Percentiles rank a stretch among this genome's conserved stretches.
Conservation (phyloP, 768 basidiomycete genomes). For the Lepiota brunneoincarnata region DNA sequence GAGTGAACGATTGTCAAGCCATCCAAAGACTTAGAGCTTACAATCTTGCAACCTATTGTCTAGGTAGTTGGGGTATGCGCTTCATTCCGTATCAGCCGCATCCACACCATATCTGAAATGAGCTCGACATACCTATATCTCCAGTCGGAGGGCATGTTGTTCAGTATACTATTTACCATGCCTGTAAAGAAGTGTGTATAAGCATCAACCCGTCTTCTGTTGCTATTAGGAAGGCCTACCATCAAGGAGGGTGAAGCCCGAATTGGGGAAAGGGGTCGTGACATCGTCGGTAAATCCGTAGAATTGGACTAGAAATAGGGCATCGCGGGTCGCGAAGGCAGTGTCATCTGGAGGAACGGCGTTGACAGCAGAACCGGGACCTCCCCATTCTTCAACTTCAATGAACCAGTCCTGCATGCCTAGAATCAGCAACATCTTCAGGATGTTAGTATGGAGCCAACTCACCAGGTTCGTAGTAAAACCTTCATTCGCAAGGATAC, state of each 20-base stretch:
- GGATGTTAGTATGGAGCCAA: neutral
- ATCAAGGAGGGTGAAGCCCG: conserved; percentile 44
- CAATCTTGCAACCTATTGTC: conserved; percentile 7
- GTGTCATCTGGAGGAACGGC: conserved; percentile 35
- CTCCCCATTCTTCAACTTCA: conserved; percentile 42
- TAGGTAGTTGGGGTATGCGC: conserved; percentile 10
- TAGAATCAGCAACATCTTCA: neutral
- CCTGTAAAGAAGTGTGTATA: conserved; percentile 20
- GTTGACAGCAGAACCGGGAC: conserved; percentile 44
- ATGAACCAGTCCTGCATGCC: conserved; percentile 24
- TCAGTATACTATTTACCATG: conserved; percentile 22
- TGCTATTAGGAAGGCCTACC: conserved; percentile 21
- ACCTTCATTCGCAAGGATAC: conserved; percentile 11
- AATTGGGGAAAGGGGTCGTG: conserved; percentile 38
- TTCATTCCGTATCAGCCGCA: neutral
- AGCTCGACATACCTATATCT: neutral
- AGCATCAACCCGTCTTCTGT: neutral
- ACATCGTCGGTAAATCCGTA: conserved; percentile 39
- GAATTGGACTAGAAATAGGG: conserved; percentile 47
- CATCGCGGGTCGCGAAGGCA: conserved; percentile 42
- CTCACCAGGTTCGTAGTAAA: neutral
- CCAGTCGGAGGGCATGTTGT: conserved; percentile 3
- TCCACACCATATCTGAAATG: too few relatives aligned
- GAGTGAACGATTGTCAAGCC: neutral
- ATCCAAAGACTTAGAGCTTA: neutral